Conservation (phyloP, 495 filamentous ascomycete species). For the Annulohypoxylon nitens region DNA sequence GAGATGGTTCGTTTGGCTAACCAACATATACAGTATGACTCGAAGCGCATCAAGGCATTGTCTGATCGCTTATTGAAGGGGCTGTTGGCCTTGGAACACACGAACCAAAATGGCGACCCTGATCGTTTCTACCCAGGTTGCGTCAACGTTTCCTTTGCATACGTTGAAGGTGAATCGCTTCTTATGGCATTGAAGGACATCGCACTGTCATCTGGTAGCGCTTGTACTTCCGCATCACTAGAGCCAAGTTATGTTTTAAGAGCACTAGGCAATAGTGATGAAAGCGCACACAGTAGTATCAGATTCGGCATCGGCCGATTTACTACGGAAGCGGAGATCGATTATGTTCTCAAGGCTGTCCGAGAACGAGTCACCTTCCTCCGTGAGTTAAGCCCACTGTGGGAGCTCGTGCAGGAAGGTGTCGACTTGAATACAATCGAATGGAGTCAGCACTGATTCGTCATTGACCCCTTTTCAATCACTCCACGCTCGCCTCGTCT, state of each 20-base stretch:
- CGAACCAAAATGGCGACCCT: slow-evolving; percentile 87
- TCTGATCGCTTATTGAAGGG: slow-evolving; percentile 86
- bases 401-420: slow-evolving; percentile 98
- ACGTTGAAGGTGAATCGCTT: slow-evolving; percentile 96
- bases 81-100: slow-evolving; percentile 90
- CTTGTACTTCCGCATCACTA: slow-evolving; percentile 95
- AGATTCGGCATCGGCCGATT: slow-evolving; percentile 97
- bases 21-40: slow-evolving; percentile 81
- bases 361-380: slow-evolving; percentile 89
- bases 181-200: slow-evolving; percentile 99
- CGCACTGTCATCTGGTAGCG: slow-evolving; percentile 94
- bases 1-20: slow-evolving; percentile 30
- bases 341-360: slow-evolving; percentile 97
- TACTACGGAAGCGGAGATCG: slow-evolving; percentile 94
- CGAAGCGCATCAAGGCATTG: slow-evolving; percentile 81
- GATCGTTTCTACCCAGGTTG: slow-evolving; percentile 92
- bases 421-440: slow-evolving; percentile 96
- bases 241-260: slow-evolving; percentile 97
- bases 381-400: slow-evolving; percentile 93
- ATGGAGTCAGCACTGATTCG: slow-evolving; percentile 89
- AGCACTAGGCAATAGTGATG: slow-evolving; percentile 93
- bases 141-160: slow-evolving; percentile 98
- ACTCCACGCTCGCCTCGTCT: slow-evolving; percentile 2
- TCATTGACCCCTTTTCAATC: neutral
- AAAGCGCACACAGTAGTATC: slow-evolving; percentile 97